Percentiles rank a stretch among this genome's conserved stretches.
These are phyloP conservation scores for Lenwebbia sp. DNA, from an alignment of 345 rosid genomes.

Conservation along the genomic window DNA sequence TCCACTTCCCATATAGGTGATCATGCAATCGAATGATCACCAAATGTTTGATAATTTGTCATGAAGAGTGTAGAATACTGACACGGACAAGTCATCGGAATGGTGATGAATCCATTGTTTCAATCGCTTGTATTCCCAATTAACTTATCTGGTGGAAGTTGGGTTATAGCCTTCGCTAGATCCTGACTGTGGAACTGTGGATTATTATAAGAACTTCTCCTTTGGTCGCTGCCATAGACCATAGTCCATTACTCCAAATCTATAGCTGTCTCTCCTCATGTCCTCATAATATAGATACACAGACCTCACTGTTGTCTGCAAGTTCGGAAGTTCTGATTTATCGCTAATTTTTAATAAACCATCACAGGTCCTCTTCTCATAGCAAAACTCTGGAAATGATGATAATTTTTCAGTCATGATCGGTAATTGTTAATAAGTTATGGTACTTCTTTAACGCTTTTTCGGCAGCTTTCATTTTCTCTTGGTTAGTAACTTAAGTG, in stretches of 20 bases:
- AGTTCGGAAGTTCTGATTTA: neutral
- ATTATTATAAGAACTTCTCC: neutral
- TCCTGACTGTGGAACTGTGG: neutral
- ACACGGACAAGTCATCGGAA: neutral
- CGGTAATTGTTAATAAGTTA: neutral
- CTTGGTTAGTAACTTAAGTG: neutral
- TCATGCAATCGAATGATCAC: neutral
- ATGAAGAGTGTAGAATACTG: neutral
- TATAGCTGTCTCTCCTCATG: neutral
- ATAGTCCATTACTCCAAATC: neutral
- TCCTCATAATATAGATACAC: neutral
- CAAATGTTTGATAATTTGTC: neutral
- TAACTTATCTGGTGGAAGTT: neutral
- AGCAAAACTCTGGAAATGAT: neutral
- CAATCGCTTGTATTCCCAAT: neutral
- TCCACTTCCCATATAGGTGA: neutral
- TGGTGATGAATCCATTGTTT: neutral
- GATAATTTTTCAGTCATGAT: neutral
- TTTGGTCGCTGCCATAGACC: neutral
- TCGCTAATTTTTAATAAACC: neutral
- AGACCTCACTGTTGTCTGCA: neutral
- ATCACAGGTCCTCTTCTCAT: neutral
- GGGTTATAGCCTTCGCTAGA: neutral
- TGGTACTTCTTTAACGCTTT: neutral
- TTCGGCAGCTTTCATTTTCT: neutral